Evolutionary conservation across 495 filamentous ascomycete species (phyloP).

Genomic region (Aspergillus affinis): DNA sequence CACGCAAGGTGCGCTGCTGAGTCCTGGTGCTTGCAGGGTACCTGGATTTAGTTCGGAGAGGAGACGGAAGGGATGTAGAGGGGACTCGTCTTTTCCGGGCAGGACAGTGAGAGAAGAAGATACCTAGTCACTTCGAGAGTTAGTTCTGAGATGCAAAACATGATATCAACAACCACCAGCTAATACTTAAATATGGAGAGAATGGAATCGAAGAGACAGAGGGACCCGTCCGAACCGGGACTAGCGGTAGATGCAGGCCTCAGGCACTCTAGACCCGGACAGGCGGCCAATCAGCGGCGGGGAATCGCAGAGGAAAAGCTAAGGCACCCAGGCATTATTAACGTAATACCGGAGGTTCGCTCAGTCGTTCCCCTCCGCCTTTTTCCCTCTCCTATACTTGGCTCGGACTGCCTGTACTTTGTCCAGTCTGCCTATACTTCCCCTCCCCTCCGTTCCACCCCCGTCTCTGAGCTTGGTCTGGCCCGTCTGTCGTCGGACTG

Average conservation of each 20-base stretch:
- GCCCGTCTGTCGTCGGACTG: not conserved
- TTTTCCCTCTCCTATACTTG: constrained; percentile 13
- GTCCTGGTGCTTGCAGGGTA: not conserved
- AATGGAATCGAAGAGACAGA: not conserved
- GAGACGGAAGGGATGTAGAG: not conserved
- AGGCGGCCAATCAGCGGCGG: not conserved
- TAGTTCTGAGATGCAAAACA: no score
- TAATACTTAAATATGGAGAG: no score
- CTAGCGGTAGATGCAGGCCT: constrained; percentile 6
- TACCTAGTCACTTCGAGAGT: no score
- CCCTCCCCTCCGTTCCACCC: constrained; percentile 8
- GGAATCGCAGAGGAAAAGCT: not conserved
- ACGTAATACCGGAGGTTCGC: not conserved
- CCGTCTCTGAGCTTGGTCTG: constrained; percentile 1
- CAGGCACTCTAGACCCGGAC: constrained; percentile 4
- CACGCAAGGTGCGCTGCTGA: constrained; percentile 6
- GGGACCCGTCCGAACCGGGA: not conserved
- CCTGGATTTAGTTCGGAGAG: not conserved
- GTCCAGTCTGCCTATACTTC: not conserved
- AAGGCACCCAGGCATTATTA: constrained; percentile 10
- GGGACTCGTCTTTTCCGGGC: no score
- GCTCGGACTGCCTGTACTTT: no score
- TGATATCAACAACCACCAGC: no score
- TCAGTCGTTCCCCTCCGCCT: constrained; percentile 13
- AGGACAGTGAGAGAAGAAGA: no score